phyloP scores from a whole-genome alignment of 2,329 filamentous ascomycete genomes.

The Paraconiothyrium brasiliense region DNA sequence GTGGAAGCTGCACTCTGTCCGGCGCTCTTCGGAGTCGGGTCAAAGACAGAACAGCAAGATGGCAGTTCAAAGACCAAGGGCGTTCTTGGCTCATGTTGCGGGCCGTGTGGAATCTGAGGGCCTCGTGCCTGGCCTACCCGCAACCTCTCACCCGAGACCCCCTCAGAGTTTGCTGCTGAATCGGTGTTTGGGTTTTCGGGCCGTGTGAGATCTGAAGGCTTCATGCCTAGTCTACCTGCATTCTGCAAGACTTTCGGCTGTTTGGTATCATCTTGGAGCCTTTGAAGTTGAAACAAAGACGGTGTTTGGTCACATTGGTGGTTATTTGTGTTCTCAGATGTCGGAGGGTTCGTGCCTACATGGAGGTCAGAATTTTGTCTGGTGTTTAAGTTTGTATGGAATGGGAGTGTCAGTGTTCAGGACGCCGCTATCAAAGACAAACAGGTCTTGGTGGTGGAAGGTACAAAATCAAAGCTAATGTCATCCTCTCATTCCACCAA shows the following conservation, averaged over 20 bases:
- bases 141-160: background rate
- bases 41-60: slow-evolving; percentile 13
- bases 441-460: background rate
- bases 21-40: slow-evolving; percentile 10
- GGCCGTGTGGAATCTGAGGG: slow-evolving; percentile 17
- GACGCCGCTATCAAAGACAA: background rate
- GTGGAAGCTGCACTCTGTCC: slow-evolving; percentile 14
- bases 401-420: background rate
- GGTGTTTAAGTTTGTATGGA: background rate
- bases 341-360: background rate
- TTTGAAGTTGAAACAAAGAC: background rate
- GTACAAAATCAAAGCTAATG: background rate
- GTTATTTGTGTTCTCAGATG: background rate
- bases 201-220: slow-evolving; percentile 13
- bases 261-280: slow-evolving; percentile 2
- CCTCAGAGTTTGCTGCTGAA: background rate
- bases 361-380: background rate
- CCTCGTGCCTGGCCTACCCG: slow-evolving; percentile 17
- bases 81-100: slow-evolving; percentile 2
- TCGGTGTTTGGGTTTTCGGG: background rate
- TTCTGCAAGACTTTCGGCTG: background rate
- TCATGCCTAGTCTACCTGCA: slow-evolving; percentile 13
- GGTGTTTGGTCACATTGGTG: background rate
- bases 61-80: background rate
- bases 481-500: background rate